A percentile compares a stretch with the other conserved stretches of the same genome.
These are phyloP conservation scores for Penicillium odoratum DNA, from an alignment of 495 filamentous ascomycete species.

Conservation along the genomic window DNA sequence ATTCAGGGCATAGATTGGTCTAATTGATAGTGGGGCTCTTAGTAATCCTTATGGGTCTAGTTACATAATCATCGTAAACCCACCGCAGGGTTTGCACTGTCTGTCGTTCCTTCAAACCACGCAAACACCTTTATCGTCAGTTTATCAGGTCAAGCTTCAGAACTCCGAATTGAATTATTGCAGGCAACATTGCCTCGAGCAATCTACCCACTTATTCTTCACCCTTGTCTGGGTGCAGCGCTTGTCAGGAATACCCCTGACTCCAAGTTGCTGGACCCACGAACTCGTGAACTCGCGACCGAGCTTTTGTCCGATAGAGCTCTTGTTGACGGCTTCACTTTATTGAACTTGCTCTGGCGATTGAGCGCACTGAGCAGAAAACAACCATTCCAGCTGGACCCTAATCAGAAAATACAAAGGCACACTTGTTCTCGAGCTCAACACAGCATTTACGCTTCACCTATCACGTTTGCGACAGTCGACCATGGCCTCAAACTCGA, in stretches of 20 bases:
- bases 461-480: slow-evolving; percentile 5
- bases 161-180: not conserved
- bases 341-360: not conserved
- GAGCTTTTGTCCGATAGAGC: not conserved
- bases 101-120: slow-evolving; percentile 50
- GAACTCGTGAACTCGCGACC: not conserved
- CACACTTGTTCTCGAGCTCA: no score
- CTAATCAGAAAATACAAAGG: no score
- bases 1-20: no score
- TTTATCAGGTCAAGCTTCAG: slow-evolving; percentile 2
- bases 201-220: not conserved
- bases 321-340: not conserved
- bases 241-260: not conserved
- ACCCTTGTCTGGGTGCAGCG: not conserved
- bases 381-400: not conserved
- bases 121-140: slow-evolving; percentile 34
- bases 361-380: not conserved
- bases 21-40: no score
- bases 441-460: no score
- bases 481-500: slow-evolving; percentile 2
- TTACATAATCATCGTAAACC: not conserved
- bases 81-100: slow-evolving; percentile 48
- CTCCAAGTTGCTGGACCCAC: not conserved
- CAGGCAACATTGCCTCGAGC: not conserved
- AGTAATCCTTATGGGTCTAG: no score